Percentiles rank a stretch among this genome's conserved stretches.
Conservation (phyloP, 352 stramenopile genomes). For the Globisporangium solare region DNA sequence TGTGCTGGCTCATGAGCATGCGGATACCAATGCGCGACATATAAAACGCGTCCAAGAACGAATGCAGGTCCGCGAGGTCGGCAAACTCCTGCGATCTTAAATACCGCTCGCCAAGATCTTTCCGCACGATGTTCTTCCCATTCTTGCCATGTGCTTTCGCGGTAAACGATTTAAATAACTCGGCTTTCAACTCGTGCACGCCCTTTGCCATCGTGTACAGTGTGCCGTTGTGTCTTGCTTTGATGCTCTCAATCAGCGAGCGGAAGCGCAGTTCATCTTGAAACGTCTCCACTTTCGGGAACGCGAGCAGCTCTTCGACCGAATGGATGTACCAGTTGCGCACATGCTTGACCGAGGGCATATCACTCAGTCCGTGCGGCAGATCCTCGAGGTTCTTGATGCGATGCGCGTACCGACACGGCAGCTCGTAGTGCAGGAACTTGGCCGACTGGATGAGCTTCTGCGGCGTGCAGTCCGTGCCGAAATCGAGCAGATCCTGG, state of each 20-base stretch:
- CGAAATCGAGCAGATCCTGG: slow-evolving; percentile 87
- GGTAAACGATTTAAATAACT: slow-evolving; percentile 73
- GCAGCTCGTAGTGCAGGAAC: slow-evolving; percentile 98
- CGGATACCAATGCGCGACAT: slow-evolving; percentile 99
- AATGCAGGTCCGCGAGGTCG: slow-evolving; percentile 93
- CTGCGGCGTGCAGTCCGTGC: slow-evolving; percentile 68
- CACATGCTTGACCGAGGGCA: slow-evolving; percentile 93
- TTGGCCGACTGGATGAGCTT: slow-evolving; percentile 91
- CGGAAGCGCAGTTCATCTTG: slow-evolving; percentile 91
- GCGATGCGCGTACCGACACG: slow-evolving; percentile 96
- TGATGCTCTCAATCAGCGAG: slow-evolving; percentile 94
- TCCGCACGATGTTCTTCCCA: slow-evolving; percentile 11
- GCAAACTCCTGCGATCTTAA: slow-evolving; percentile 77
- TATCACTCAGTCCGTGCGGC: slow-evolving; percentile 92
- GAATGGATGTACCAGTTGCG: slow-evolving; percentile 97
- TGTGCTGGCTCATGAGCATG: slow-evolving; percentile 99
- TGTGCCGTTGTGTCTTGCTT: slow-evolving; percentile 95
- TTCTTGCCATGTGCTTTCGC: slow-evolving; percentile 27
- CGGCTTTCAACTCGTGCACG: slow-evolving; percentile 95
- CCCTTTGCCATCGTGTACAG: slow-evolving; percentile 99
- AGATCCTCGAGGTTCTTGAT: slow-evolving; percentile 94
- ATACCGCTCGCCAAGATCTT: slow-evolving; percentile 67
- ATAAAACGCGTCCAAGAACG: slow-evolving; percentile 99
- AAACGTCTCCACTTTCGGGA: slow-evolving; percentile 79
- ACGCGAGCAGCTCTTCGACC: slow-evolving; percentile 91